Conservation (phyloP, 129 eudicot species). For the carrot (Daucus carota) region DNA sequence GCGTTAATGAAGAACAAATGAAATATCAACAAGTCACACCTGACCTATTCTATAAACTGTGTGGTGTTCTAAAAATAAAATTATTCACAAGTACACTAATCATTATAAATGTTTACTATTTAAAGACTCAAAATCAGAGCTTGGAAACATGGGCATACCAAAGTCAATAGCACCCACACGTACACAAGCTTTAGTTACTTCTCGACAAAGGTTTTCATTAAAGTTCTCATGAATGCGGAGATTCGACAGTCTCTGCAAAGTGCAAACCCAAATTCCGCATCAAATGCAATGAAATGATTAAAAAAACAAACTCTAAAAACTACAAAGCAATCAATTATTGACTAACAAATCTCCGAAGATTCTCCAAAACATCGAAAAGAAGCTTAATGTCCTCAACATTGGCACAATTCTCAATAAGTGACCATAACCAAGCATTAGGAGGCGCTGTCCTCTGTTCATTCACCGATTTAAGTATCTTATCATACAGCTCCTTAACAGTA, state of each 20-base stretch:
- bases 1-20: too few species aligned
- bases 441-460: constrained; percentile 60
- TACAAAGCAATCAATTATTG: background rate
- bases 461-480: constrained; percentile 55
- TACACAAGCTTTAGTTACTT: constrained; percentile 70
- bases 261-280: background rate
- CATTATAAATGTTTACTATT: background rate
- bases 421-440: constrained; percentile 82
- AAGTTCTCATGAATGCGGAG: constrained; percentile 77
- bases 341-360: constrained; percentile 84
- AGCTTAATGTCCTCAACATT: constrained; percentile 71
- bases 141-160: constrained; percentile 36
- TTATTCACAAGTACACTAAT: background rate
- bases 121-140: background rate
- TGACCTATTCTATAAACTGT: background rate
- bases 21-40: background rate
- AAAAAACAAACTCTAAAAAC: background rate
- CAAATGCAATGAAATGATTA: background rate
- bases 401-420: constrained; percentile 53
- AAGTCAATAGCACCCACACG: constrained; percentile 74
- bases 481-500: constrained; percentile 62
- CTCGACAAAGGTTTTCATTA: constrained; percentile 72
- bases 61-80: background rate
- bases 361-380: constrained; percentile 57
- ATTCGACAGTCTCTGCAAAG: constrained; percentile 76